A percentile compares a stretch with the other conserved stretches of the same genome.
Conservation (phyloP, 192 early-diverging fungal species). For the Linnemannia exigua region DNA sequence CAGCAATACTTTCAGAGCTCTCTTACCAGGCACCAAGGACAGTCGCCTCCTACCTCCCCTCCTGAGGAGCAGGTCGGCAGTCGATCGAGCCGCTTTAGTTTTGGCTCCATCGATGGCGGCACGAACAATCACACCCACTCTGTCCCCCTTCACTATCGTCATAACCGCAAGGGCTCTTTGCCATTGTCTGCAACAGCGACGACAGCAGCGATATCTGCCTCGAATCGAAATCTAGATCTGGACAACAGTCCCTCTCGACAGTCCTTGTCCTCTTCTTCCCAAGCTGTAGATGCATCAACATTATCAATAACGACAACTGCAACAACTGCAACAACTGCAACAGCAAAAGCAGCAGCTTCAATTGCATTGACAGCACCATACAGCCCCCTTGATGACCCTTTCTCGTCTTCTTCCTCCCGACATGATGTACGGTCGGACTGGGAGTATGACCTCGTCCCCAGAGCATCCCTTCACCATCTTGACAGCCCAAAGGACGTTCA, state of each 20-base stretch:
- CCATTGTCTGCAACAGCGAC: neutral
- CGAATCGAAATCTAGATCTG: neutral
- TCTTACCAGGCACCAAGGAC: neutral
- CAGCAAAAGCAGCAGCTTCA: neutral
- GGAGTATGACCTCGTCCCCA: neutral
- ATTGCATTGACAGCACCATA: neutral
- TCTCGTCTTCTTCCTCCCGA: neutral
- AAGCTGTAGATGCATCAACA: neutral
- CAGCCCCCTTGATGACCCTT: neutral
- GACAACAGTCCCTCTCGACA: neutral
- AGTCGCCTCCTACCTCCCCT: neutral
- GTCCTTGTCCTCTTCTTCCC: neutral
- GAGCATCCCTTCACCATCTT: neutral
- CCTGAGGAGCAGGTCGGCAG: neutral
- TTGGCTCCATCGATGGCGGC: neutral
- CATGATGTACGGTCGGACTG: neutral
- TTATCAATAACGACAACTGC: neutral
- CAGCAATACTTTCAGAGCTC: neutral
- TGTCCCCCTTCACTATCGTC: neutral
- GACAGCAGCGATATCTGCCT: neutral
- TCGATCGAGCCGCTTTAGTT: neutral
- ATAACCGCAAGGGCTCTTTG: neutral
- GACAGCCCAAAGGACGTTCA: neutral
- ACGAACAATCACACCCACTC: neutral
- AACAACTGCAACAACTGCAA: constrained; percentile 5